A percentile compares a stretch with the other conserved stretches of the same genome.
phyloP scores from a whole-genome alignment of 352 stramenopile genomes.

The Pythium guiyangense region DNA sequence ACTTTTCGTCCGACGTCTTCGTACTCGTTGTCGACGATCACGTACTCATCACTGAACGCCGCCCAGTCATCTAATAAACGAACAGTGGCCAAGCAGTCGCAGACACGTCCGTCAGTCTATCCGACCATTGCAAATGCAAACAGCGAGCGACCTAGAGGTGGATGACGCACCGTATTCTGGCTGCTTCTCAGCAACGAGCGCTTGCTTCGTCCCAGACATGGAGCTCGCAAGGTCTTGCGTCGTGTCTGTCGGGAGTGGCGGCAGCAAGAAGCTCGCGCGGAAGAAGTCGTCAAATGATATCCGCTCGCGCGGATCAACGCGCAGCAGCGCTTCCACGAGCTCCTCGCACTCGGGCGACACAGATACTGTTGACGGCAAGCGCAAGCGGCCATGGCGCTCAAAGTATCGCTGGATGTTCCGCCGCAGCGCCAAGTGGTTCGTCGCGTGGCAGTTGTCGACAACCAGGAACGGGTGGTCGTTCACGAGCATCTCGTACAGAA shows the following conservation, averaged over 20 bases:
- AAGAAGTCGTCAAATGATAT: slow-evolving; percentile 85
- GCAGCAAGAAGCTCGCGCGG: slow-evolving; percentile 56
- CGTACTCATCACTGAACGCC: slow-evolving; percentile 74
- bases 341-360: slow-evolving; percentile 62
- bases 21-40: slow-evolving; percentile 81
- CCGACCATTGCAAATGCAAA: no score
- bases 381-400: slow-evolving; percentile 48
- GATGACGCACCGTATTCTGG: slow-evolving; percentile 47
- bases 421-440: slow-evolving; percentile 70
- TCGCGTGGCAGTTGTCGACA: slow-evolving; percentile 69
- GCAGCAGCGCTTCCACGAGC: slow-evolving; percentile 53
- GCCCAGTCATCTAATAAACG: slow-evolving; percentile 56
- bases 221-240: slow-evolving; percentile 37
- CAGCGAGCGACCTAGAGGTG: no score
- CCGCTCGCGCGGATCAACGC: slow-evolving; percentile 51
- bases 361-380: slow-evolving; percentile 41
- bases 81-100: not conserved
- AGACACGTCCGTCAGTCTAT: no score
- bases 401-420: slow-evolving; percentile 80
- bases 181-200: slow-evolving; percentile 63
- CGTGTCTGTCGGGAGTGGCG: slow-evolving; percentile 28
- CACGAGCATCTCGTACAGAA: slow-evolving; percentile 82
- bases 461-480: slow-evolving; percentile 78
- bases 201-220: slow-evolving; percentile 39
- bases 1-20: slow-evolving; percentile 72